These are phyloP conservation scores for Stephania yunnanensis DNA, from an alignment of 164 flowering plant species.

Conservation along the genomic window DNA sequence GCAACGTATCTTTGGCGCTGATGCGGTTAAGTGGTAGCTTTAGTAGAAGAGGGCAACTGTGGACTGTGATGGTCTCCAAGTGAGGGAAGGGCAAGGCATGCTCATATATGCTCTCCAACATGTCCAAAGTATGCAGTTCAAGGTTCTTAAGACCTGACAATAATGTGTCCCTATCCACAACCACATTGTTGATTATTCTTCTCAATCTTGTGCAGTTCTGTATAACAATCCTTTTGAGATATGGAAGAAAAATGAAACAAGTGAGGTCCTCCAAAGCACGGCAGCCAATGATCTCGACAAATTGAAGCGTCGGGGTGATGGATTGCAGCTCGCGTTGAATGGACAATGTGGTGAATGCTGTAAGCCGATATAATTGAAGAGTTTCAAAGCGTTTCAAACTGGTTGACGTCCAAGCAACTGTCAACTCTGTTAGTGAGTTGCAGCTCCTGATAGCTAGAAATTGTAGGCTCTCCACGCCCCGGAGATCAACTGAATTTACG, in stretches of 20 bases:
- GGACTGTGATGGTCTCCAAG: not conserved
- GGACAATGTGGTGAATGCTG: not conserved
- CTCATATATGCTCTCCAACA: slow-evolving; percentile 12
- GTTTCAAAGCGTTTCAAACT: not conserved
- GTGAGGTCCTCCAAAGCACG: slow-evolving; percentile 9
- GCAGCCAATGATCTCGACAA: not conserved
- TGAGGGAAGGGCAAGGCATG: slow-evolving; percentile 11
- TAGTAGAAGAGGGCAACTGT: slow-evolving; percentile 1
- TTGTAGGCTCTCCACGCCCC: not conserved
- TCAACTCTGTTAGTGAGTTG: slow-evolving; percentile 9
- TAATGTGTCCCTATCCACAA: not conserved
- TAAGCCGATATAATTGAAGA: not conserved
- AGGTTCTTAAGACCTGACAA: slow-evolving; percentile 10
- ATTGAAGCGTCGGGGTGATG: not conserved
- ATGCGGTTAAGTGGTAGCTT: slow-evolving; percentile 13
- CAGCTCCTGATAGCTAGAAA: not conserved
- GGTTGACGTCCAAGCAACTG: not conserved
- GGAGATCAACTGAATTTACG: not conserved
- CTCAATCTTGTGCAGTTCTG: not conserved
- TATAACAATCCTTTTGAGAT: not conserved
- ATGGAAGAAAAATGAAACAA: slow-evolving; percentile 9
- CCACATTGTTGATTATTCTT: not conserved
- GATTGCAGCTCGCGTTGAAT: not conserved
- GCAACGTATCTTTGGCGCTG: slow-evolving; percentile 4
- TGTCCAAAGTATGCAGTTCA: not conserved